Evolutionary conservation across 1,284 basidiomycete species (phyloP).

Genomic region (Tylopilus sp.): DNA sequence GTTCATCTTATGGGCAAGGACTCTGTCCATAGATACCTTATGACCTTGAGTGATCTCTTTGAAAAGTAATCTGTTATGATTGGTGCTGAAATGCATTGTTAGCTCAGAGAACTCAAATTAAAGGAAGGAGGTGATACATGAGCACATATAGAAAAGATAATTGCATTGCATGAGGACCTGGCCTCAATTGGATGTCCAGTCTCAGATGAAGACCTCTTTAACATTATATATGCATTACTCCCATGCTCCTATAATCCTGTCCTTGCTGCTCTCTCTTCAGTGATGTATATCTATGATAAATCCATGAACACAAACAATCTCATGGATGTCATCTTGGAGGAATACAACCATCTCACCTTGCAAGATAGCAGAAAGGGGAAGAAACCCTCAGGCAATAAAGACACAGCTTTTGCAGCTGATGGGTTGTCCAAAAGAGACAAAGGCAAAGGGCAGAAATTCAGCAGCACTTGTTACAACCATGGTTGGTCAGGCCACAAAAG

Average conservation of each 20-base stretch:
- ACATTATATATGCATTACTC: background rate
- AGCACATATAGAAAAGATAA: background rate
- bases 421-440: background rate
- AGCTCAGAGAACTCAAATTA: background rate
- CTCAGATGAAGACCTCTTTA: background rate
- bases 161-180: background rate
- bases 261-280: background rate
- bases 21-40: background rate
- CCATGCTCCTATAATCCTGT: too few relatives aligned
- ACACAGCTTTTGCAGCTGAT: slow-evolving; percentile 1
- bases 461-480: slow-evolving; percentile 11
- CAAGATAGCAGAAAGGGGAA: background rate
- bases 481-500: slow-evolving; percentile 9
- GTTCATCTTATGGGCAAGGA: background rate
- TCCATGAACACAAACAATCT: background rate
- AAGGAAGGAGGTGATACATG: background rate
- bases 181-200: background rate
- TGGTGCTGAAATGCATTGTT: background rate
- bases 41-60: background rate
- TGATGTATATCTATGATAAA: background rate
- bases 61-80: background rate
- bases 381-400: background rate
- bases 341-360: background rate
- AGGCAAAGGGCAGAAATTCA: background rate
- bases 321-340: background rate